These are phyloP conservation scores for Meyerozyma athensensis DNA, from an alignment of 1,139 yeast species.

Conservation along the genomic window DNA sequence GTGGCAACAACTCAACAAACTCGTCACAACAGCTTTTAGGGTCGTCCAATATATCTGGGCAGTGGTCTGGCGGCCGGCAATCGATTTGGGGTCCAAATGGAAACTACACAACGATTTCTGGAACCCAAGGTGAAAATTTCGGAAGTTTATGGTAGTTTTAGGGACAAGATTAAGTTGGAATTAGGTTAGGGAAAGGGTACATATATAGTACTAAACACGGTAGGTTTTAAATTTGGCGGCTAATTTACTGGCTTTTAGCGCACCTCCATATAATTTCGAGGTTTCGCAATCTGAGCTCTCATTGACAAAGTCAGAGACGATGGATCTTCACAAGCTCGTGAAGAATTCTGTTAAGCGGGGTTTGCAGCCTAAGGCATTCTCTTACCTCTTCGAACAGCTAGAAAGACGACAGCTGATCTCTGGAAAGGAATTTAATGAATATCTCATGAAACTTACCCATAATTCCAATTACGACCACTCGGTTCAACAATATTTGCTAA, in stretches of 20 bases:
- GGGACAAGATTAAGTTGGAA: too few relatives aligned
- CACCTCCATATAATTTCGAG: too few relatives aligned
- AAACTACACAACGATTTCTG: background rate
- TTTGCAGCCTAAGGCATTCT: constrained; percentile 13
- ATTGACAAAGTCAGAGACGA: background rate
- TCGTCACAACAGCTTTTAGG: background rate
- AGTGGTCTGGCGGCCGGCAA: constrained; percentile 2
- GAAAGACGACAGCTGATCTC: constrained; percentile 12
- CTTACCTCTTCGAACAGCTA: constrained; percentile 14
- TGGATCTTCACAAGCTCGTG: constrained; percentile 14
- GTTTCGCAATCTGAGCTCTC: too few relatives aligned
- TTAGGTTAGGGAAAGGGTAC: too few relatives aligned
- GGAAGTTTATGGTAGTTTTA: constrained; percentile 1
- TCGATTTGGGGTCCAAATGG: constrained; percentile 2
- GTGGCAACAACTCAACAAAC: background rate
- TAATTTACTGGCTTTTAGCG: background rate
- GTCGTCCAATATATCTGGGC: background rate
- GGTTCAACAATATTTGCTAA: constrained; percentile 9
- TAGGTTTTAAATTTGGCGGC: background rate
- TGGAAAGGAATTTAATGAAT: constrained; percentile 12
- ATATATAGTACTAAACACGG: too few relatives aligned
- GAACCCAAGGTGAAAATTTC: background rate
- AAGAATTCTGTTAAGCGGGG: constrained; percentile 13
- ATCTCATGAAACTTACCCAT: constrained; percentile 10
- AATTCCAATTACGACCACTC: constrained; percentile 8